phyloP scores from a whole-genome alignment of 108 stramenopile species.

The Conticribra weissflogii region DNA sequence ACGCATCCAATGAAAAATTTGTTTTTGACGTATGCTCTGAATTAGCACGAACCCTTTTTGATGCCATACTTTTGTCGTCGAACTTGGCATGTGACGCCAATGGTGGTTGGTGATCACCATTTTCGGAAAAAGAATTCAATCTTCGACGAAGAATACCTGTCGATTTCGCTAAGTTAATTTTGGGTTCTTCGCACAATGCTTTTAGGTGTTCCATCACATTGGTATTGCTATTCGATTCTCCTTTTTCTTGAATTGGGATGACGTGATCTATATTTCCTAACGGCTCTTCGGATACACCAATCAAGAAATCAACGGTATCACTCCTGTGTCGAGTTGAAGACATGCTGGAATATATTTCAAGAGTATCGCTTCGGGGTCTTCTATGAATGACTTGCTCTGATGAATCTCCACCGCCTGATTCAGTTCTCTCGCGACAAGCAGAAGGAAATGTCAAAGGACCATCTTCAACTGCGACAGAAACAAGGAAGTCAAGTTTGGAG shows the following conservation, averaged over 20 bases:
- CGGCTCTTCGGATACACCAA: slow-evolving; percentile 24
- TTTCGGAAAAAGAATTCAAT: slow-evolving; percentile 16
- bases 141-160: slow-evolving; percentile 28
- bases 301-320: slow-evolving; percentile 44
- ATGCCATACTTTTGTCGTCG: slow-evolving; percentile 17
- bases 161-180: slow-evolving; percentile 21
- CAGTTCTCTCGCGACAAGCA: slow-evolving; percentile 20
- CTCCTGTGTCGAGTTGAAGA: slow-evolving; percentile 27
- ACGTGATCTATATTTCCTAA: slow-evolving; percentile 31
- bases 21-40: slow-evolving; percentile 28
- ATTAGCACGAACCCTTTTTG: slow-evolving; percentile 25
- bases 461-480: slow-evolving; percentile 43
- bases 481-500: slow-evolving; percentile 47
- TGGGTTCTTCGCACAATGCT: slow-evolving; percentile 40
- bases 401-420: slow-evolving; percentile 18
- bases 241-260: slow-evolving; percentile 14
- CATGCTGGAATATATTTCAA: slow-evolving; percentile 50
- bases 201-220: slow-evolving; percentile 46
- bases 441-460: slow-evolving; percentile 23
- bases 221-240: slow-evolving; percentile 9
- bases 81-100: slow-evolving; percentile 27
- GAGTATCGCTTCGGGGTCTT: slow-evolving; percentile 45
- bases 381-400: slow-evolving; percentile 10
- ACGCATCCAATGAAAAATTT: slow-evolving; percentile 29
- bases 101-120: slow-evolving; percentile 1